Base-by-base conservation (phyloP, 106 monocot genomes). In the Dendrobium huoshanense region DNA sequence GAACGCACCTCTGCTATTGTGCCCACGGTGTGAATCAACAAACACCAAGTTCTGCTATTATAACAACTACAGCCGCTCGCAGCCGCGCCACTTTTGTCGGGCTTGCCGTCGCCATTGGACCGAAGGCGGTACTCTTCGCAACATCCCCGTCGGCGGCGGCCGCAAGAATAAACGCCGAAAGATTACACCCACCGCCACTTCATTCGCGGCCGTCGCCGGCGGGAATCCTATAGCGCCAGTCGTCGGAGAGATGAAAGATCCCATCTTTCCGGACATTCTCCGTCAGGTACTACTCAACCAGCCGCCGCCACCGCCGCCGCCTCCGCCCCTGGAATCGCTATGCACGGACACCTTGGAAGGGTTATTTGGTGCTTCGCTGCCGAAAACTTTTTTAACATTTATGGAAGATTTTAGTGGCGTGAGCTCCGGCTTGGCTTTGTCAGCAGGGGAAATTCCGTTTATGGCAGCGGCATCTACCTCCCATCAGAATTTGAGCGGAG, bases 41-140 rank as follows among this genome's bases (percentile, higher is more conserved):
- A 92, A 92, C 84, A 92, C 92, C 55, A 92, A 92, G 76, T 92
- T 92, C 82, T 92, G 89, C 70, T 92, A 92, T 78, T 92, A 86
- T 79, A 92, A 92, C 81, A 92, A 92, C 87, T 89, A 89, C 86
- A 87, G 87, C 80, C 82, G 84, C 49, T 58, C 86, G 58, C 89
- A 89, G 84, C 89, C 89, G 11, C 82, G 89, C 24, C 89, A 89
- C 67, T 89, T 80, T 72, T 80, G 70, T 49, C 67, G 72, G 0
- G 22, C 80, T 0, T 80, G 80, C 49, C 45, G 61, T 29, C 68
- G 80, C 16, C 49, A 80, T 43, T 80, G 80, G 80, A 80, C 80
- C 16, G 70, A 17, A 15, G 80, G 80, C 4, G 80, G 68, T 24
- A 80, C 70, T 31, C 80, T 80, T n/a, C 42, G 80, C 6, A 72